Evolutionary conservation across 768 basidiomycete species (phyloP), one percentile per base, ranked within the genome.

Genomic region (Artomyces pyxidatus): DNA sequence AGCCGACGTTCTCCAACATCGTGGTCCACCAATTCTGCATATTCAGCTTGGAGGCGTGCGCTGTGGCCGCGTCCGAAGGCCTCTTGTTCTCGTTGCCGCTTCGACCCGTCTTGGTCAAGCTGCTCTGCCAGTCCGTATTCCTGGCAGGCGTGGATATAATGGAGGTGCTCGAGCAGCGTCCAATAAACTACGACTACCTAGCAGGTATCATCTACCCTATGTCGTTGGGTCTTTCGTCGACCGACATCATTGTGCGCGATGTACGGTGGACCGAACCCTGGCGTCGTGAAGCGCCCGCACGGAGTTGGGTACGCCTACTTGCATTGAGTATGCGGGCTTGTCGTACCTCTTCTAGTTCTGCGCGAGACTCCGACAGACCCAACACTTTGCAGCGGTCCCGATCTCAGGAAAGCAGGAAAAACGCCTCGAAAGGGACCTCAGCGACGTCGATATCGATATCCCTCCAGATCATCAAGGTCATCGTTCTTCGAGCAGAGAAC

Each of bases 381-480:
- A 38, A 56, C n/a, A 42, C 41, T 9, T 54, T 60, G 10, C 74
- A 75, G 42, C 71, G 75, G 11, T 69, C 74, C 1, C 77, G 75
- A 55, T 74, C 76, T 8, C 68, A 67, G 23, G 74, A 75, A 51
- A 71, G 37, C 67, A 74, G 23, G 64, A 68, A 72, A 48, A 54
- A 21, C 54, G 42, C 25, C 35, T 25, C 35, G 17, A 40, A 37
- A 46, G 54, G 48, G 52, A 45, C 26, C 19, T 57, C 59, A 1
- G 59, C 65, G 1, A 63, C 68, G 47, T 63, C 59, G 14, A 48
- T 70, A 10, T 67, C 78, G 42, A 66, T 78, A 1, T 76, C 78
- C 0, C 58, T 88, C 22, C 86, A 88, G 61, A 70, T 83, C 14
- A 64, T 88, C 55, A 88, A 88, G 58, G 65, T 78, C 26, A 74